Base-by-base conservation (phyloP, 2,329 filamentous ascomycete species). In the Aotearoamyces nothofagi region DNA sequence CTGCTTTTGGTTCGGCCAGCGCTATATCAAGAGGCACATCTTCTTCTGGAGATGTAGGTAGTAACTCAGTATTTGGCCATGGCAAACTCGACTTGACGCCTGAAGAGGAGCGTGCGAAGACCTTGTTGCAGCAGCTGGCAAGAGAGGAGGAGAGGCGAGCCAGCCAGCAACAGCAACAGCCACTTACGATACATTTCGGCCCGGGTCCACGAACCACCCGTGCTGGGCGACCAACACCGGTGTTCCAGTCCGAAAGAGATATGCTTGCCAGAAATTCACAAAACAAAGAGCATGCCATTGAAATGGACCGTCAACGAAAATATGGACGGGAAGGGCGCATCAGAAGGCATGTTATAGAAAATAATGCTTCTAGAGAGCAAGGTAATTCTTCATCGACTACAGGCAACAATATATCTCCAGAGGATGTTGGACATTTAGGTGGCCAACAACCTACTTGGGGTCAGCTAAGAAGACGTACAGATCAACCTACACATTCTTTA, bases 41-140 rank as follows among this genome's bases (percentile, higher is more conserved):
- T 5, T 5, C 14, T 16, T 27, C 26, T 7, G 14, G 5, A 6
- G 26, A 11, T 4, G 15, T n/a, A 9, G 17, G 9, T 5, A 6
- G 12, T 26, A 9, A n/a, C 7, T 29, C 37, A 32, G 27, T 20
- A 15, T 20, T 29, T 29, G 26, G 34, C 26, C 27, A 22, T 20
- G 26, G 23, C 4, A 34, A 17, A 24, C 22, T 23, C 2, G 32
- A 33, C 3, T 36, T 47, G 24, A 31, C 41, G 15, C 43, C 44
- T 24, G 39, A 46, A n/a, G 45, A 48, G 30, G 32, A 36, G 28
- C 32, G 33, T 16, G 43, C 43, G 7, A 35, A 37, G 26, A 46
- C n/a, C 17, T 39, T 10, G 37, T 44, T 29, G 23, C 36, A n/a
- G 30, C 33, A 22, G 26, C 26, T n/a, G n/a, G n/a, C n/a, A n/a